Conservation (phyloP, 139 green algal genomes). For the Eudorina sp. region DNA sequence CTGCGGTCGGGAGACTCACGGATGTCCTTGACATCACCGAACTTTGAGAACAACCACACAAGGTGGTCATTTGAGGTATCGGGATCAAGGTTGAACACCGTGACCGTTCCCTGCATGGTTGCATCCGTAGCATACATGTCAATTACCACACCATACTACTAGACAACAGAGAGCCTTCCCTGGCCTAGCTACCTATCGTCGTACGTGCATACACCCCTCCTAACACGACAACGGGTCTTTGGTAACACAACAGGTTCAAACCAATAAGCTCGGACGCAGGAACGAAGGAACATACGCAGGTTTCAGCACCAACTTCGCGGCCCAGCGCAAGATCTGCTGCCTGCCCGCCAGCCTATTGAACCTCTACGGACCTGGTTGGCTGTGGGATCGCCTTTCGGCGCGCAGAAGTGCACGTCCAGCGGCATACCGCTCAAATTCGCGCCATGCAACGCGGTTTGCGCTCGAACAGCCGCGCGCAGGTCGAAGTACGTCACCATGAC, state of each 20-base stretch:
- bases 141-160: too few species aligned
- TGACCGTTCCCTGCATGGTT: slow-evolving; percentile 82
- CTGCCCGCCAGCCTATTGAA: too few species aligned
- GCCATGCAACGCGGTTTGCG: slow-evolving; percentile 77
- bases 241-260: too few species aligned
- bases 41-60: slow-evolving; percentile 82
- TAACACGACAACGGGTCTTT: too few species aligned
- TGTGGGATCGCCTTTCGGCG: slow-evolving; percentile 68
- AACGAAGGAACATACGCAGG: too few species aligned
- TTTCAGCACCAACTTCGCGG: too few species aligned
- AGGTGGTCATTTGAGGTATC: slow-evolving; percentile 81
- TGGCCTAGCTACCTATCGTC: too few species aligned
- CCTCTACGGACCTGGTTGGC: slow-evolving; percentile 78
- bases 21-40: slow-evolving; percentile 88
- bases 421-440: slow-evolving; percentile 51
- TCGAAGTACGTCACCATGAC: slow-evolving; percentile 95
- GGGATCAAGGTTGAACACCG: slow-evolving; percentile 87
- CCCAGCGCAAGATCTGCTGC: too few species aligned
- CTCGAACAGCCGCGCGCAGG: slow-evolving; percentile 81
- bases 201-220: too few species aligned
- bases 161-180: too few species aligned
- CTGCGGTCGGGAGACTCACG: slow-evolving; percentile 65
- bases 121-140: too few species aligned
- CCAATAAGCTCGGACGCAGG: too few species aligned
- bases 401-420: slow-evolving; percentile 82